Base-by-base conservation (phyloP, 164 flowering plant genomes). In the Kalanchoe fedtschenkoi region DNA sequence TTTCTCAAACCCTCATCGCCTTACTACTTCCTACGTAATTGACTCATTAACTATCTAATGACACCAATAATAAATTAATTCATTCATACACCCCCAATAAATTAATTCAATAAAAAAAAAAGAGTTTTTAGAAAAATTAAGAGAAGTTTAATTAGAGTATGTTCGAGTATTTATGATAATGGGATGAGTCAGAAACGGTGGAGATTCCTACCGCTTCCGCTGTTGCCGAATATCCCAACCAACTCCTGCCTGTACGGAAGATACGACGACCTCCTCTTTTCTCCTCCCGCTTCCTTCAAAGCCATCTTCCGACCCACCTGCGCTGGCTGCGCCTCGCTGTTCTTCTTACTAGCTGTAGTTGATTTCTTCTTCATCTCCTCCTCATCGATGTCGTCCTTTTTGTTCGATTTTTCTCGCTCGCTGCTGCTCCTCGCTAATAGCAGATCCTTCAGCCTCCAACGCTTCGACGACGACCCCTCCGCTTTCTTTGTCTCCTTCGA, bases 241-340 rank as follows among this genome's bases (percentile, higher is more conserved):
- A 51, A 24, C 56, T 51, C 56, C 17, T 24, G 56, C 56, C 56
- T 51, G 56, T 51, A 51, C 56, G 56, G 56, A 30, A 51, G n/a
- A 51, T 51, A 51, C 21, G 56, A 24, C 10, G 11, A 5, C 28
- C 55, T 21, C 4, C 29, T 22, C 14, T 24, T 24, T 6, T 4
- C 9, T 4, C 19, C 47, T 47, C 55, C 55, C 24, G 29, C 55
- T 47, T 47, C 55, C 55, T 22, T 47, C 10, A 44, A 5, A 22
- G 24, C 22, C 53, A 19, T 44, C 21, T 44, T 44, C 53, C 53
- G 53, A 6, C 7, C 53, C 43, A 15, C 16, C 6, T 39, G 43
- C 43, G 43, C 16, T 16, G 43, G 11, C 13, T 10, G 43, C 11
- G 13, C 16, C 43, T 10, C 17, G n/a, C n/a, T n/a, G n/a, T n/a